Evolutionary conservation across 495 filamentous ascomycete genomes (phyloP).

Genomic region (Talaromyces proteolyticus): DNA sequence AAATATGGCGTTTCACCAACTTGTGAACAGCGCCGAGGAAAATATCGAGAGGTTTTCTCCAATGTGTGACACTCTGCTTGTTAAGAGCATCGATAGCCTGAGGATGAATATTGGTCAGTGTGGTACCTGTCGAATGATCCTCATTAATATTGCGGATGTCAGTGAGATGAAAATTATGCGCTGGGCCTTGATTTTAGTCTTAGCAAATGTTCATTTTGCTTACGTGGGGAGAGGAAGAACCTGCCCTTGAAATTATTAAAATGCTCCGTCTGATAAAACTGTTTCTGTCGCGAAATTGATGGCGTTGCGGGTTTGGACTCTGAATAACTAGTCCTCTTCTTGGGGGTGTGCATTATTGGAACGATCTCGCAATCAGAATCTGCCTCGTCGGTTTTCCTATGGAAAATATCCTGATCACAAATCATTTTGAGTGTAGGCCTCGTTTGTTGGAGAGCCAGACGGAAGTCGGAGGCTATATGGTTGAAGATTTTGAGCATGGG

Average conservation of each 20-base stretch:
- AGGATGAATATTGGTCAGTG: constrained; percentile 35
- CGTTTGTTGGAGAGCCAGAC: constrained; percentile 23
- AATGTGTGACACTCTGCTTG: constrained; percentile 30
- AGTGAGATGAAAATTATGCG: constrained; percentile 20
- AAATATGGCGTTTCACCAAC: constrained; percentile 24
- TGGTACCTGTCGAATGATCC: constrained; percentile 27
- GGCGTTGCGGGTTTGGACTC: too few species aligned
- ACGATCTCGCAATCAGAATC: constrained; percentile 26
- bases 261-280: background rate
- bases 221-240: background rate
- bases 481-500: constrained; percentile 32
- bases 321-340: too few species aligned
- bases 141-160: constrained; percentile 28
- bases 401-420: background rate
- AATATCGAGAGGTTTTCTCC: constrained; percentile 21
- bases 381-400: constrained; percentile 2
- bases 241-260: background rate
- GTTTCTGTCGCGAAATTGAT: too few species aligned
- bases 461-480: constrained; percentile 27
- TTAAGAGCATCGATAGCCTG: constrained; percentile 36
- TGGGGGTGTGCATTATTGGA: background rate
- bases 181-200: background rate
- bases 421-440: constrained; percentile 25
- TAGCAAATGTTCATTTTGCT: background rate
- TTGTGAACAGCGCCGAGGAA: constrained; percentile 24